Base-by-base conservation (phyloP, 176 grass and related monocot species). In the Dendrocalamus sinicus region DNA sequence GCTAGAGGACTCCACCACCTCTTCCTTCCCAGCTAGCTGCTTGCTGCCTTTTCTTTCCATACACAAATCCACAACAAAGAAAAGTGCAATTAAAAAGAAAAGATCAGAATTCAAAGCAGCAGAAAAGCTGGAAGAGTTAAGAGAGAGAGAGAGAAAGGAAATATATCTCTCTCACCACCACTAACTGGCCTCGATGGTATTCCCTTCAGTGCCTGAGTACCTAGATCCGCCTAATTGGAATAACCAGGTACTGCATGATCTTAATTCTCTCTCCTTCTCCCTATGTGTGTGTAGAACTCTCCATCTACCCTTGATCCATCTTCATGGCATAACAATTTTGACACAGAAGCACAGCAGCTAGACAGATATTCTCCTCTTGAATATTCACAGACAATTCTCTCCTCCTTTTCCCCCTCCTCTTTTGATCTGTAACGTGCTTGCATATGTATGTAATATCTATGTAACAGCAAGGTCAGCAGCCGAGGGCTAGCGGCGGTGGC, bases 171-270 rank as follows among this genome's bases (percentile, higher is more conserved):
- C 60, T 83, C 89, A 80, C 80, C 69, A 78, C 76, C 75, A 74
- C 76, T 86, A 90, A 90, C 67, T 87, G 61, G 67, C 77, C 85
- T 72, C 89, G 91, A 97, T 97, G 95, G 95, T 93, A 88, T 95
- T 95, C 86, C 87, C 87, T 90, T 93, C 95, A 64, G 82, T 91
- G 87, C 89, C 95, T 88, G 86, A 89, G 83, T 95, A 91, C 82
- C 85, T 91, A 95, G 95, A 97, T 97, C 92, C 92, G 82, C 91
- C 85, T 73, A 93, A 94, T 73, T 97, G 95, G 95, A 95, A 95
- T 80, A 87, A 84, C 91, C 92, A 94, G 92, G 91, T 95, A 90
- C 89, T 79, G 63, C 75, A 52, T 80, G 69, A 88, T 80, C 84
- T 86, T 72, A 75, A 35, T 75, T 26, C 74, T 68, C 17, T 65